Conservation (phyloP, 2,329 filamentous ascomycete genomes). For the Thelonectria olida region DNA sequence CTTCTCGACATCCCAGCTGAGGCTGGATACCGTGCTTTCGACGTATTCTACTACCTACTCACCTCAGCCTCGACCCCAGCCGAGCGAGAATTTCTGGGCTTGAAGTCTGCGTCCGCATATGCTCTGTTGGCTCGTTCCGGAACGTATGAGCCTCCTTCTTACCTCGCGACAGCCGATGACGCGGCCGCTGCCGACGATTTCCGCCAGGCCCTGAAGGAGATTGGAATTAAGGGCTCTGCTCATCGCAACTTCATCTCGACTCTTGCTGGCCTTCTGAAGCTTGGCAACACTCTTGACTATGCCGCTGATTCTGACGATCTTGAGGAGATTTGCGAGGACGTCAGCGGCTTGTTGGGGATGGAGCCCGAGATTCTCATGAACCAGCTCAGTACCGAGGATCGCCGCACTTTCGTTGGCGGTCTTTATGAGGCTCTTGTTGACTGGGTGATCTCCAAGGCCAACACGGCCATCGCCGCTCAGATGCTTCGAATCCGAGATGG, state of each 20-base stretch:
- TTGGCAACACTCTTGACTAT: constrained; percentile 90
- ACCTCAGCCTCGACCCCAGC: constrained; percentile 89
- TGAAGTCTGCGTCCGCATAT: constrained; percentile 82
- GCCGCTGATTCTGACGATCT: constrained; percentile 84
- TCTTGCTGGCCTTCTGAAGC: constrained; percentile 86
- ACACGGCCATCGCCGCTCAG: constrained; percentile 81
- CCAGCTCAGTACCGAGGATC: constrained; percentile 85
- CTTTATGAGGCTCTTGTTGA: constrained; percentile 95
- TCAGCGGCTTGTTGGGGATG: constrained; percentile 83
- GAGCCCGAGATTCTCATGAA: constrained; percentile 83
- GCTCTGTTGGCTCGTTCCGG: constrained; percentile 81
- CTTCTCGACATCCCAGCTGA: constrained; percentile 83
- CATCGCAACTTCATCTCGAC: constrained; percentile 87
- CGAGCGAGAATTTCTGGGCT: constrained; percentile 86
- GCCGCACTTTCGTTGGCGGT: constrained; percentile 82
- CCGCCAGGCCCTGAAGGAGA: constrained; percentile 83
- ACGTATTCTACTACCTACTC: constrained; percentile 96
- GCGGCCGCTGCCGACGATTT: constrained; percentile 94
- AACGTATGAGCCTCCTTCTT: constrained; percentile 86
- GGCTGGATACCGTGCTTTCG: constrained; percentile 88
- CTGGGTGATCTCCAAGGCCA: constrained; percentile 91
- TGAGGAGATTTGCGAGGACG: constrained; percentile 89
- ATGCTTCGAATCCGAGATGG: constrained; percentile 73
- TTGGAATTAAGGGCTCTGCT: constrained; percentile 89
- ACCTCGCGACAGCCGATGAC: constrained; percentile 92